Evolutionary conservation across 2,329 filamentous ascomycete species (phyloP).

Genomic region (Colletotrichum sansevieriae): DNA sequence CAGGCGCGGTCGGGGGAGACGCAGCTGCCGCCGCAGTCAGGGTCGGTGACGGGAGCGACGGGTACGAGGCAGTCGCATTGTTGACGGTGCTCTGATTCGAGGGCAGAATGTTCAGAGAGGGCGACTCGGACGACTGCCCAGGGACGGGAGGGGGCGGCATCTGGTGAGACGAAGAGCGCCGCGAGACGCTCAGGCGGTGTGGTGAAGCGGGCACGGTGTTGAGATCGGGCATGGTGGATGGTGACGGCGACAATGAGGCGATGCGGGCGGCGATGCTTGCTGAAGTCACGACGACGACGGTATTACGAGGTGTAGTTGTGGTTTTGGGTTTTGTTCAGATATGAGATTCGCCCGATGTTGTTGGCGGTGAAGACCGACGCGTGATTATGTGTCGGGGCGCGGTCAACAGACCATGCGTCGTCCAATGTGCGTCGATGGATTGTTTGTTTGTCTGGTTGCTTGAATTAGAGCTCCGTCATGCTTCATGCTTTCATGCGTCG

Average conservation of each 20-base stretch:
- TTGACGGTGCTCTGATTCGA: slow-evolving; percentile 67
- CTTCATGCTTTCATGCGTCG: slow-evolving; percentile 37
- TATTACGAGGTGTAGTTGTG: neutral
- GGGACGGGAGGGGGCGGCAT: slow-evolving; percentile 56
- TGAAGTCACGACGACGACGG: slow-evolving; percentile 6
- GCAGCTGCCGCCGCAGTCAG: slow-evolving; percentile 46
- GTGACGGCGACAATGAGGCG: slow-evolving; percentile 3
- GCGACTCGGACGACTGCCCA: slow-evolving; percentile 39
- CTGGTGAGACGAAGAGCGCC: slow-evolving; percentile 60
- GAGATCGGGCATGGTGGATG: slow-evolving; percentile 63
- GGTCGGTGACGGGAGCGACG: slow-evolving; percentile 51
- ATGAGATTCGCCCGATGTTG: slow-evolving; percentile 2
- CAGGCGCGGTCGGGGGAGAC: slow-evolving; percentile 39
- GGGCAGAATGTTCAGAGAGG: slow-evolving; percentile 68
- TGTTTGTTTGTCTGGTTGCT: slow-evolving; percentile 26
- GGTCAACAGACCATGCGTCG: slow-evolving; percentile 17
- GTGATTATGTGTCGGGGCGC: slow-evolving; percentile 23
- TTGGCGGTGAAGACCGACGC: slow-evolving; percentile 15
- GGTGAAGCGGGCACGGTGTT: slow-evolving; percentile 68
- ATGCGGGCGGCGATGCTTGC: neutral
- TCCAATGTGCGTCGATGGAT: slow-evolving; percentile 24
- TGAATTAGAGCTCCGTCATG: slow-evolving; percentile 39
- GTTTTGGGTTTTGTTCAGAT: slow-evolving; percentile 15
- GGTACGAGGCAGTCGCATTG: slow-evolving; percentile 49
- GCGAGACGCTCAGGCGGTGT: slow-evolving; percentile 56